Evolutionary conservation across 805 yeast genomes (phyloP).

Genomic region (Schizosaccharomyces japonicus): DNA sequence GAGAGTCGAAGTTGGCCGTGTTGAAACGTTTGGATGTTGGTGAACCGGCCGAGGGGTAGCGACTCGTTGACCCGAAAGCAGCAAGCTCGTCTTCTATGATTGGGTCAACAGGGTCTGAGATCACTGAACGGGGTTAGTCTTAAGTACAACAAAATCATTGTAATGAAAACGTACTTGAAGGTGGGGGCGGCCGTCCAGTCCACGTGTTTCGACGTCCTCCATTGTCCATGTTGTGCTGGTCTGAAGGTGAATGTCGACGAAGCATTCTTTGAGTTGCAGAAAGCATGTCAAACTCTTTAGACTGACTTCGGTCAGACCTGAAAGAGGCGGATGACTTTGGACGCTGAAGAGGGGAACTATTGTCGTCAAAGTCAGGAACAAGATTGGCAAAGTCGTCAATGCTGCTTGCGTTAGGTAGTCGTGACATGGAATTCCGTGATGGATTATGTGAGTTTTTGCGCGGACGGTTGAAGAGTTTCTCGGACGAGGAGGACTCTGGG

Average conservation of each 20-base stretch:
- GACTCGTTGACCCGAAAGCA: neutral
- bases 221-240: neutral
- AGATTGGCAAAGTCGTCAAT: too few relatives aligned
- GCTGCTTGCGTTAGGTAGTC: too few relatives aligned
- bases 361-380: too few relatives aligned
- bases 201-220: neutral
- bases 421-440: too few relatives aligned
- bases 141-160: neutral
- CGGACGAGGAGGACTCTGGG: neutral
- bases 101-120: neutral
- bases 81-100: neutral
- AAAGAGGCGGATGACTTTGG: too few relatives aligned
- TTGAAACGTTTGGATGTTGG: too few relatives aligned
- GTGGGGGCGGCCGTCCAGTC: neutral
- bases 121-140: neutral
- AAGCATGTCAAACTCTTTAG: constrained; percentile 1
- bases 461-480: too few relatives aligned
- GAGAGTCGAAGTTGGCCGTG: constrained; percentile 2
- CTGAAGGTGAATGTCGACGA: neutral
- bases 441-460: too few relatives aligned
- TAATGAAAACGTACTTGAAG: neutral
- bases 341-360: too few relatives aligned
- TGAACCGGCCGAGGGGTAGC: neutral
- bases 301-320: too few relatives aligned
- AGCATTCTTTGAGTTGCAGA: neutral